Evolutionary conservation across 352 stramenopile species (phyloP), one percentile per base, ranked within the genome.

Genomic region (Pythium biforme): DNA sequence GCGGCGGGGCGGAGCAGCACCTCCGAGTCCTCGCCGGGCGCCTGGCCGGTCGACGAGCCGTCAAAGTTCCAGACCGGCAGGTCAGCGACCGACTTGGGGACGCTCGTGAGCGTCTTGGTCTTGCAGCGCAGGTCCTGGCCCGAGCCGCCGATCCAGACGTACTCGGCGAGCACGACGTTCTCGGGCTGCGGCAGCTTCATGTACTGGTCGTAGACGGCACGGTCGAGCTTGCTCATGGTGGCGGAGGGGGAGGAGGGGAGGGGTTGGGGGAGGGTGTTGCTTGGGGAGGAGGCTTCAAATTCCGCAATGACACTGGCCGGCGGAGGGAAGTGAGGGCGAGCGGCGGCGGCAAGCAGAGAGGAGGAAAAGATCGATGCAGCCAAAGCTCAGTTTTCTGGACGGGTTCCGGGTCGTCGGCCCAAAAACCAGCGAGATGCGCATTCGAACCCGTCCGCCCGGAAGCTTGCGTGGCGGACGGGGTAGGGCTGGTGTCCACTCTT

Each of bases 51-150:
- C 47, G 91, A 98, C 29, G 88, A 98, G 55, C 97, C 97, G 66
- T 99, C 97, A 71, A 98, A 99, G 83, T 99, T 99, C 97, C 97
- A 99, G 43, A 97, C 84, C 9, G 97, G 96, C 46, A 98, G 77
- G 20, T 90, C 86, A 2, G 81, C 83, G 8, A 98, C 50, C 43
- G 75, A 80, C 56, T 69, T 78, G 25, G 90, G 81, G 11, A 73
- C 31, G 67, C 86, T 79, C 60, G 76, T 81, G 49, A 98, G 76
- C 47, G 94, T 98, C 60, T 96, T 92, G 62, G 92, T 98, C 89
- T 98, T 98, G 76, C 90, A 97, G 50, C 93, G 90, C 59, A 93
- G 70, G 70, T 94, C 90, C 66, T 97, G 86, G 66, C 92, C 92
- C 47, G 83, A 93, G 63, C 91, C 93, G 77, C 97, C 95, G 68